Evolutionary conservation across 1,284 basidiomycete genomes (phyloP), one percentile per base, ranked within the genome.

Genomic region (Ganoderma lucidum): DNA sequence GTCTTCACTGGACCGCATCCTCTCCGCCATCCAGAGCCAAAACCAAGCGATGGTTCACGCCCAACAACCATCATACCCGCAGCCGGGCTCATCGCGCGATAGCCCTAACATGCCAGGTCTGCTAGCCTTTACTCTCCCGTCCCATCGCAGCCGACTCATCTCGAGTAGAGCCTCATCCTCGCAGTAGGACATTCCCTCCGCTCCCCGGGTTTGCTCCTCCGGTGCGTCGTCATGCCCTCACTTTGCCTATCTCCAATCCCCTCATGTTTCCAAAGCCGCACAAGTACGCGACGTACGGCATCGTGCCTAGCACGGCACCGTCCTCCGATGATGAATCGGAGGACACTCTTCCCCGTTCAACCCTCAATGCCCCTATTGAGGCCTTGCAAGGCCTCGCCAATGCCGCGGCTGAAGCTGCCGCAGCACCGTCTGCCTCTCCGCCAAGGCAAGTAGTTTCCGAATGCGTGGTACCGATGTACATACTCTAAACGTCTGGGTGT

Each of bases 301-400:
- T 96, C 73, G 88, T 96, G 62, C 85, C 94, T 60, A 89, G 92
- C 80, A 90, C 94, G 14, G 85, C 94, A 62, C 85, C 93, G 4
- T 96, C 94, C 0, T 96, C 95, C 53, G 93, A 95, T 71, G 95
- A 96, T 76, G 94, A 94, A 77, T 93, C 93, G 1, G 95, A 96
- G 75, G 94, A 96, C 70, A 93, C 94, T 0, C 83, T 96, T 6
- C 93, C 94, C 17, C 87, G 94, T 48, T 88, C 92, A 35, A 89
- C 92, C 44, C 83, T 97, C 72, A 95, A 93, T 71, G 95, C 96
- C 0, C 96, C 96, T 0, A 97, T 97, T 69, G 96, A 97, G 78
- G 96, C 96, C 5, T 83, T 97, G 42, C 94, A 97, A 78, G 95
- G 95, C 2, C 84, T 97, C 58, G 96, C 96, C 15, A 97, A 97